Evolutionary conservation across 305 asterid genomes (phyloP), one percentile per base, ranked within the genome.

Genomic region (Ajuga reptans): DNA sequence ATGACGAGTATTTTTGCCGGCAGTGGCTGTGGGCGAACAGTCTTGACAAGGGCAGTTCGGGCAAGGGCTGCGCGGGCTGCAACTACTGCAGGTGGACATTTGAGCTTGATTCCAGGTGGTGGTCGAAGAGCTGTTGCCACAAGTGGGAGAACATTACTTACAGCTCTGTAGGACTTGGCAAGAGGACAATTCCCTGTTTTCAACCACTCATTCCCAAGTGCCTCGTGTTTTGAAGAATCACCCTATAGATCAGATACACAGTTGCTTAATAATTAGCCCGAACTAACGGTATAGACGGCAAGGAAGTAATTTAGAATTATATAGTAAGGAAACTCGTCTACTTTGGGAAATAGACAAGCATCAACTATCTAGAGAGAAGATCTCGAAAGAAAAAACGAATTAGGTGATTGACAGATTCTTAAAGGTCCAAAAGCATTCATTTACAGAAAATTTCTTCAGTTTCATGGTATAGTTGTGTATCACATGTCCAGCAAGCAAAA

Each of bases 21-120:
- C 49, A 90, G 70, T 58, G 95, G 92, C 61, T 86, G 94, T 16
- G 96, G 95, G 4, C 95, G 86, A 21, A 88, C 47, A 39, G 72
- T 80, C 79, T 88, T 90, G 10, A 85, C 95, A 18, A 90, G 75
- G 69, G 93, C 90, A 4, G 91, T 88, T 36, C 79, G 71, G 71
- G 97, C 88, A 4, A 88, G 89, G 78, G 94, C 93, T 16, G 97
- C 97, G 77, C 95, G 71, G 45, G 95, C 94, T 55, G 95, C 97
- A 66, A 88, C 85, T 64, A 88, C 53, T n/a, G 94, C 90, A 6
- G 94, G 86, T n/a, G 94, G 94, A 43, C 96, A 90, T 63, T 74
- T 86, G 76, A 82, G 71, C 83, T 86, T 88, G 75, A 88, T 74
- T 51, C 92, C 91, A 3, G 85, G 82, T 21, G 90, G 94, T 45